phyloP scores from a whole-genome alignment of 164 flowering plant species.

The Berberis thunbergii region DNA sequence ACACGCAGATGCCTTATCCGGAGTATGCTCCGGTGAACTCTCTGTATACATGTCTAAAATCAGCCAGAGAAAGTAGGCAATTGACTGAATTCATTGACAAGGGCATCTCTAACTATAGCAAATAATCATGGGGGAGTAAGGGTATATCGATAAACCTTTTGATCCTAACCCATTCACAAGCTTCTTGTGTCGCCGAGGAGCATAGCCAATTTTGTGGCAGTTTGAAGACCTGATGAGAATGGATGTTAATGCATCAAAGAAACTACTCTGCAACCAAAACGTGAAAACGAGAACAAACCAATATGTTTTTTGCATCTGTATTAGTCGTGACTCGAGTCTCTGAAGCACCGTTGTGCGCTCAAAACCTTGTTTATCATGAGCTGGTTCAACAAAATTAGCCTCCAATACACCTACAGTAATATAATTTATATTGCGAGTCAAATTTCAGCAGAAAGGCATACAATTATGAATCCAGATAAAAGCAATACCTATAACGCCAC shows the following conservation, averaged over 20 bases:
- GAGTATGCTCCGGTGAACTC: conserved; percentile 10
- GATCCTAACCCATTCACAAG: conserved; percentile 10
- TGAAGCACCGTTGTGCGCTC: conserved; percentile 90
- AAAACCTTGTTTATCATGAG: conserved; percentile 98
- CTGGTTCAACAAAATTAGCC: conserved; percentile 98
- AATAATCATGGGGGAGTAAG: not conserved
- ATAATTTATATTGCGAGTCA: not conserved
- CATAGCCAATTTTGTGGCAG: conserved; percentile 74
- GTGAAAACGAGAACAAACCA: conserved; percentile 40
- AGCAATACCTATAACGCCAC: conserved; percentile 76
- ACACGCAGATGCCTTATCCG: not conserved
- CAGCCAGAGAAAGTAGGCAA: not conserved
- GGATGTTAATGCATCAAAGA: not conserved
- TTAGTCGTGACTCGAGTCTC: conserved; percentile 64
- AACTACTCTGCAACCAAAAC: not conserved
- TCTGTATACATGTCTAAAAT: conserved; percentile 4
- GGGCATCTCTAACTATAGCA: too few species aligned
- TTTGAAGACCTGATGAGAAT: conserved; percentile 31
- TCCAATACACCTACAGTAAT: conserved; percentile 68
- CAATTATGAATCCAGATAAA: not conserved
- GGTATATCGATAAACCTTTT: conserved; percentile 1
- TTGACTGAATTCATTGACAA: too few species aligned
- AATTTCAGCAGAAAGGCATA: not conserved
- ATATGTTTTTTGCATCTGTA: conserved; percentile 73
- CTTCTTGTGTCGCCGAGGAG: conserved; percentile 41